These are phyloP conservation scores for Plasmodium vinckei DNA, from an alignment of 169 alveolate genomes.

Conservation along the genomic window DNA sequence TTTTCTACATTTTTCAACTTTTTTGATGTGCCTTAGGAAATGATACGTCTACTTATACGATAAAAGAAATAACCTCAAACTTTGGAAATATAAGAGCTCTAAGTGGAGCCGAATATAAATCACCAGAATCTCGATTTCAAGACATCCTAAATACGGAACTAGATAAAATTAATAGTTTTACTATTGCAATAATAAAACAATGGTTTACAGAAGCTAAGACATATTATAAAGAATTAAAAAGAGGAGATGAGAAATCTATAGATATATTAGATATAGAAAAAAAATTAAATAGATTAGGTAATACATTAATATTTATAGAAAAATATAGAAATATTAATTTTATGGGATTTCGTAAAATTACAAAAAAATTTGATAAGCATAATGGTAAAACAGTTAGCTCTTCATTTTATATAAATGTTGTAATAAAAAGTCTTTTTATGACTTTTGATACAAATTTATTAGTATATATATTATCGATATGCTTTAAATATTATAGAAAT, in stretches of 20 bases:
- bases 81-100: constrained; percentile 82
- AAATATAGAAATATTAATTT: constrained; percentile 79
- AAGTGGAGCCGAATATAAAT: constrained; percentile 82
- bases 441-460: constrained; percentile 73
- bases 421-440: constrained; percentile 78
- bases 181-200: constrained; percentile 12
- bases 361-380: constrained; percentile 85
- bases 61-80: constrained; percentile 81
- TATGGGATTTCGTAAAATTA: constrained; percentile 85
- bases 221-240: background rate
- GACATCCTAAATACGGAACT: constrained; percentile 83
- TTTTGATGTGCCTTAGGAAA: constrained; percentile 25
- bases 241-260: constrained; percentile 1
- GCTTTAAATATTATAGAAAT: constrained; percentile 37
- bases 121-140: constrained; percentile 86
- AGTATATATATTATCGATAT: constrained; percentile 36
- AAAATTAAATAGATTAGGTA: constrained; percentile 74
- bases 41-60: constrained; percentile 83
- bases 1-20: background rate
- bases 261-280: constrained; percentile 10
- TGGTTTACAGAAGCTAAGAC: constrained; percentile 13
- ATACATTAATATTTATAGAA: constrained; percentile 78
- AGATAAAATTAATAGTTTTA: constrained; percentile 82
- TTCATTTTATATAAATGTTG: constrained; percentile 79
- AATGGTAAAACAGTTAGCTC: constrained; percentile 80